These are phyloP conservation scores for Volvariella volvacea DNA, from an alignment of 1,284 basidiomycete genomes.

Conservation along the genomic window DNA sequence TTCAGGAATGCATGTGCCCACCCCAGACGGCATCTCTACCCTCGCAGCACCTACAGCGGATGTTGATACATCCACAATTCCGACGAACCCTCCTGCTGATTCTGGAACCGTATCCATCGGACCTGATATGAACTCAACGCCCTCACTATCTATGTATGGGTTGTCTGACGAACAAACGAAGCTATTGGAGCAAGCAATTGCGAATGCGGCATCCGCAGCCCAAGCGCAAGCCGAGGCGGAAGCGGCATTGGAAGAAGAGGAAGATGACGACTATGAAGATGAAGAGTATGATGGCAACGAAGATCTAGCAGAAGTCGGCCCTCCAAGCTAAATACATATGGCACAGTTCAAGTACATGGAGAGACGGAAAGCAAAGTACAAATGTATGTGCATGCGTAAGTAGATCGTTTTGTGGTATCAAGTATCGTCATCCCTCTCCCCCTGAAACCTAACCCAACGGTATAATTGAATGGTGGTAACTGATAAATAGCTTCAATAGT, in stretches of 20 bases:
- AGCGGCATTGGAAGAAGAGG: slow-evolving; percentile 61
- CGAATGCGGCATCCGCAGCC: slow-evolving; percentile 61
- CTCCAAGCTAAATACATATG: slow-evolving; percentile 5
- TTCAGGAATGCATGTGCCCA: slow-evolving; percentile 1
- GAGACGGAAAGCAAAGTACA: background rate
- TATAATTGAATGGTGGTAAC: background rate
- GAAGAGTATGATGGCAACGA: slow-evolving; percentile 28
- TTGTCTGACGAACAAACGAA: slow-evolving; percentile 64
- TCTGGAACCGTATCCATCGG: background rate
- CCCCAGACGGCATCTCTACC: background rate
- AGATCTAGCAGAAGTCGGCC: slow-evolving; percentile 7
- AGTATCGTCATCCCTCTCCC: background rate
- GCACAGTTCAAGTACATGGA: background rate
- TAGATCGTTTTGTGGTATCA: background rate
- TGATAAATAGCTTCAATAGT: background rate
- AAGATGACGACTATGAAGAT: slow-evolving; percentile 43
- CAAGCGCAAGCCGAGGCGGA: slow-evolving; percentile 71
- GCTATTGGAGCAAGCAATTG: slow-evolving; percentile 61
- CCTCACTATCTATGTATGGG: slow-evolving; percentile 53
- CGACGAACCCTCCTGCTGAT: background rate
- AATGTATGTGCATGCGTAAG: background rate
- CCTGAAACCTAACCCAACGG: background rate
- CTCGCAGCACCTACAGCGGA: slow-evolving; percentile 7
- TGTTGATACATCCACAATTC: background rate
- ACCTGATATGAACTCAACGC: slow-evolving; percentile 5